Percentiles rank a stretch among this genome's conserved stretches.
Evolutionary conservation across 2,329 filamentous ascomycete species (phyloP).

Genomic region (Penicillium sp.): DNA sequence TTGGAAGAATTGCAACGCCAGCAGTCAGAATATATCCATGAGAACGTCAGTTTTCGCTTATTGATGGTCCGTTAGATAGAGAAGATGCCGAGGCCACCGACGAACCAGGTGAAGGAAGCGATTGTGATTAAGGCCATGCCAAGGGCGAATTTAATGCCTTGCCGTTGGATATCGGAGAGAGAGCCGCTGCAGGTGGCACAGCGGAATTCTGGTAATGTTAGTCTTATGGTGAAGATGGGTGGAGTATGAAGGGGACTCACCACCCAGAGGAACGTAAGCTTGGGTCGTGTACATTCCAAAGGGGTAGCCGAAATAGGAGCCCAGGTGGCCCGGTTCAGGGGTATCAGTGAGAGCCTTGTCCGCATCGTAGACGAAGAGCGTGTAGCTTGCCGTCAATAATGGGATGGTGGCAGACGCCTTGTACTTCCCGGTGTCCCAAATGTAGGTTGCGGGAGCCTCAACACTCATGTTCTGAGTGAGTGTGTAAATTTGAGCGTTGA

Average conservation of each 20-base stretch:
- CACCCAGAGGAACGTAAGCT: conserved; percentile 46
- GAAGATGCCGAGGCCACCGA: conserved; percentile 40
- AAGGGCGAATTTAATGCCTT: conserved; percentile 54
- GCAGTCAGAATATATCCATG: conserved; percentile 19
- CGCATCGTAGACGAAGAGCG: conserved; percentile 59
- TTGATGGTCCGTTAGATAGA: conserved; percentile 17
- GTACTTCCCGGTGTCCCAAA: conserved; percentile 59
- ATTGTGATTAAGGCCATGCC: conserved; percentile 55
- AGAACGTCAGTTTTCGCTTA: conserved; percentile 6
- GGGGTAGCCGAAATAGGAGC: conserved; percentile 47
- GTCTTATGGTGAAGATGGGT: neutral
- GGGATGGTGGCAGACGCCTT: conserved; percentile 48
- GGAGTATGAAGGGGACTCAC: conserved; percentile 36
- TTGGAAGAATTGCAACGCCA: conserved; percentile 7
- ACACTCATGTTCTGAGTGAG: conserved; percentile 57
- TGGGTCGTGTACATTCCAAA: conserved; percentile 62
- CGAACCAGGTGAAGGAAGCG: conserved; percentile 54
- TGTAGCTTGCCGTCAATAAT: conserved; percentile 59
- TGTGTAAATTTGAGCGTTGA: conserved; percentile 58
- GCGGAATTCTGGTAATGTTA: conserved; percentile 43
- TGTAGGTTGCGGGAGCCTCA: conserved; percentile 48
- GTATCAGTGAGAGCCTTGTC: conserved; percentile 50
- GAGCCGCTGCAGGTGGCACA: conserved; percentile 57
- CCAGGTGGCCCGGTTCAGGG: conserved; percentile 53
- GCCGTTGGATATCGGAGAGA: conserved; percentile 50